Conservation (phyloP, 2,329 filamentous ascomycete species). For the Cladophialophora carrionii region DNA sequence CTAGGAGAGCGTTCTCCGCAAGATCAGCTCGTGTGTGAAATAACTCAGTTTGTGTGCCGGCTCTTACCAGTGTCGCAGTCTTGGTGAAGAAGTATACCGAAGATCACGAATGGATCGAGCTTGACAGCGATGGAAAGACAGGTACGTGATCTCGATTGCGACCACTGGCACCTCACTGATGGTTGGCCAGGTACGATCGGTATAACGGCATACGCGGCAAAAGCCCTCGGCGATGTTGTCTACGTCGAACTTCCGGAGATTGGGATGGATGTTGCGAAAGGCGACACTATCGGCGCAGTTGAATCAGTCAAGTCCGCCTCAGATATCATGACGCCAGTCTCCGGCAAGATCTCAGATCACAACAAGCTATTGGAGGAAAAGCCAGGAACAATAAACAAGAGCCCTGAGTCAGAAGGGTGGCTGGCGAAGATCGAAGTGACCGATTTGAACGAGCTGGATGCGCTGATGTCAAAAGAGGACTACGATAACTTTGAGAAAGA, state of each 20-base stretch:
- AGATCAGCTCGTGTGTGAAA: constrained; percentile 6
- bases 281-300: constrained; percentile 88
- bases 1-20: constrained; percentile 18
- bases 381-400: constrained; percentile 84
- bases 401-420: constrained; percentile 90
- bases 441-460: constrained; percentile 71
- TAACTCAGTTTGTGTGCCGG: not conserved
- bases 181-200: constrained; percentile 65
- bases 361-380: constrained; percentile 80
- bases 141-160: constrained; percentile 53
- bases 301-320: constrained; percentile 99
- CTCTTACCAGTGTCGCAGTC: constrained; percentile 40
- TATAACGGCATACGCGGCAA: constrained; percentile 88
- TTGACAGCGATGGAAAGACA: constrained; percentile 78
- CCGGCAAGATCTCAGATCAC: constrained; percentile 72
- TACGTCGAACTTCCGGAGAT: constrained; percentile 88
- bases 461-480: constrained; percentile 73
- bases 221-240: constrained; percentile 92
- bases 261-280: constrained; percentile 69
- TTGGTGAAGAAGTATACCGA: constrained; percentile 81
- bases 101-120: constrained; percentile 97
- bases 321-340: constrained; percentile 88
- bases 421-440: constrained; percentile 82
- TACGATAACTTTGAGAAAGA: constrained; percentile 71
- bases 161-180: constrained; percentile 1